Evolutionary conservation across 306 rosid genomes (phyloP).

Genomic region (Clitoria ternatea): DNA sequence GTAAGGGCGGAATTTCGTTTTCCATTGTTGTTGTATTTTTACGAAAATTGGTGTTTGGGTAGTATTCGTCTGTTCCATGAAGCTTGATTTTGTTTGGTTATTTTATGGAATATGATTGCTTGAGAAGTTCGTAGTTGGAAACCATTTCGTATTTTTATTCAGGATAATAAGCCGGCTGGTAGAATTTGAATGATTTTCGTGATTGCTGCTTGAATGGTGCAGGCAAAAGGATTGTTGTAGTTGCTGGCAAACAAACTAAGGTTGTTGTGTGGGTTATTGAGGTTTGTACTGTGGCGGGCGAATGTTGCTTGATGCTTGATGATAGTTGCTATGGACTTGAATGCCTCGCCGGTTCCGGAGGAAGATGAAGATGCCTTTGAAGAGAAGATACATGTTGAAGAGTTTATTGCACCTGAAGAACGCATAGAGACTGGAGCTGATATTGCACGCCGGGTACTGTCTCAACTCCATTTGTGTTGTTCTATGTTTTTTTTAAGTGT

Average conservation of each 20-base stretch:
- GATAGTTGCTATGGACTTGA: conserved; percentile 95
- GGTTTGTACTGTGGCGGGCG: conserved; percentile 23
- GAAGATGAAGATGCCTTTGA: conserved; percentile 85
- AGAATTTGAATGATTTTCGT: background rate
- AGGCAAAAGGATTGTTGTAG: conserved; percentile 19
- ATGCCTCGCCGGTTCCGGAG: conserved; percentile 94
- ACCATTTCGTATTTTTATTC: background rate
- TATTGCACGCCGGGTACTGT: conserved; percentile 85
- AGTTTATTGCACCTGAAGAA: conserved; percentile 61
- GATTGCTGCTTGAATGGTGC: conserved; percentile 34
- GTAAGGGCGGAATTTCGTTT: conserved; percentile 6
- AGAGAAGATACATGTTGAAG: conserved; percentile 43
- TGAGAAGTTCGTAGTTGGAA: conserved; percentile 3
- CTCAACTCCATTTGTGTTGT: background rate
- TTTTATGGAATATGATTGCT: background rate
- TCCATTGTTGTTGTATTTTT: background rate
- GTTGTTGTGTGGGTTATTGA: conserved; percentile 16
- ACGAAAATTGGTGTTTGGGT: conserved; percentile 11
- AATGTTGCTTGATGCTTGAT: conserved; percentile 68
- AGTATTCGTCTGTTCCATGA: background rate
- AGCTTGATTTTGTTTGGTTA: background rate
- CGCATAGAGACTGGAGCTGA: conserved; percentile 71
- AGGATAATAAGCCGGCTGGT: background rate
- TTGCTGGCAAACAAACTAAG: background rate
- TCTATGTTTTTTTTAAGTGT: background rate